Evolutionary conservation across 2,329 filamentous ascomycete genomes (phyloP), one percentile per base, ranked within the genome.

Genomic region (Colletotrichum euphorbiae): DNA sequence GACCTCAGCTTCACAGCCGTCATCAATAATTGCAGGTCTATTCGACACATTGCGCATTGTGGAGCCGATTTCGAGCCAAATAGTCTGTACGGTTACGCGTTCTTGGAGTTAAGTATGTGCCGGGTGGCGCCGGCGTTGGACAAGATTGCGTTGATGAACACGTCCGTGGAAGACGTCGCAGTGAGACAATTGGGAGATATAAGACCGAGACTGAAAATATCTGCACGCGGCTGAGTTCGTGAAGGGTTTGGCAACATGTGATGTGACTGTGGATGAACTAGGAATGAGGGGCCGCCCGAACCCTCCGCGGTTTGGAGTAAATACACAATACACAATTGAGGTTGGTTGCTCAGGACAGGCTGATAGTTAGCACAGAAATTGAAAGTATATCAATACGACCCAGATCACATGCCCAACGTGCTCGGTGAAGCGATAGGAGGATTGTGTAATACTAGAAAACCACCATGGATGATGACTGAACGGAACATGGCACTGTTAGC

Each of bases 31-130:
- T 62, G 58, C 36, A 9, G 11, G 5, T 21, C 8, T 6, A 45
- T 62, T 33, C 46, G 38, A 4, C 46, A 43, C 4, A 42, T 62
- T 15, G 46, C 58, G 2, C n/a, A 54, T 7, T 62, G 46, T 2
- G 46, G 58, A 9, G 48, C 46, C 36, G 46, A 62, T n/a, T 62
- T 31, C 36, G 58, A 62, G 12, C 46, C 48, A 9, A 62, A 62
- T 3, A 7, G 4, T 11, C 9, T 62, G 1, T 13, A 4, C 21
- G 46, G 46, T 1, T 24, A 0, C 0, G 17, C 58, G 6, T 11
- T 61, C 33, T 33, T 17, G 19, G 45, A 51, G 11, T 19, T 61
- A 3, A 4, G 13, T 2, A 19, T 28, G 11, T 4, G 6, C 11
- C 15, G 17, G 6, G 46, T 43, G 19, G 58, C 58, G 6, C 4